Percentiles rank a stretch among this genome's conserved stretches.
Conservation (phyloP, 176 grass and related monocot species). For the Cenchrus fungigraminus region DNA sequence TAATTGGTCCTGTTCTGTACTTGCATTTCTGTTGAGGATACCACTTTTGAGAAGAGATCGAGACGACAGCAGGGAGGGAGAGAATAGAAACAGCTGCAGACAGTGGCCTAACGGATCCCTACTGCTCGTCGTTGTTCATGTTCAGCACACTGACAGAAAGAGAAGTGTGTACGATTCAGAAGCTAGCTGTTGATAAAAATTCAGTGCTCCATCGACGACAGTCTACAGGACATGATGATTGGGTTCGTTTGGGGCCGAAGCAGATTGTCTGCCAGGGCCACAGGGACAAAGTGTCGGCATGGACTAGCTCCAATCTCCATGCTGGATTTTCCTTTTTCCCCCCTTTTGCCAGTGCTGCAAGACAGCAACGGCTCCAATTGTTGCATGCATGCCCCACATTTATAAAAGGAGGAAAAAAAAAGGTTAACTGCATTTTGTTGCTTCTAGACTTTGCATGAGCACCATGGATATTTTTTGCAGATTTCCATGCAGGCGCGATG, state of each 20-base stretch:
- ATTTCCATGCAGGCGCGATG: background rate
- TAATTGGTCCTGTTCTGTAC: background rate
- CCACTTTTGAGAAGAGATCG: background rate
- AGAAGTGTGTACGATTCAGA: background rate
- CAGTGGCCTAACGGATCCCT: background rate
- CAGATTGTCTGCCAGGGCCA: background rate
- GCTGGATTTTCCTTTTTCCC: background rate
- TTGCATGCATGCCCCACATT: background rate
- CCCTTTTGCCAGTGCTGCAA: background rate
- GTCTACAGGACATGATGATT: slow-evolving; percentile 34
- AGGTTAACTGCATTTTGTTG: background rate
- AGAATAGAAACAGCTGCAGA: background rate
- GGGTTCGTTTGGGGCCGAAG: background rate
- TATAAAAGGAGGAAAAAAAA: background rate
- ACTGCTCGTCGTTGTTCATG: background rate
- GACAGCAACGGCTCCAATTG: background rate
- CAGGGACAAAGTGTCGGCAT: slow-evolving; percentile 32
- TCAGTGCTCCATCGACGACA: background rate
- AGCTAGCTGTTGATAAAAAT: background rate
- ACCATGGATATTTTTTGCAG: background rate
- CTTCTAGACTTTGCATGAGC: slow-evolving; percentile 16
- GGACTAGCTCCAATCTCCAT: background rate
- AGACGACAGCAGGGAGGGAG: too few species aligned
- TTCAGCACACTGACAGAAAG: background rate
- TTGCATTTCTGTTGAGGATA: background rate